Evolutionary conservation across 2,329 filamentous ascomycete species (phyloP).

Genomic region (Calonectria pteridis): DNA sequence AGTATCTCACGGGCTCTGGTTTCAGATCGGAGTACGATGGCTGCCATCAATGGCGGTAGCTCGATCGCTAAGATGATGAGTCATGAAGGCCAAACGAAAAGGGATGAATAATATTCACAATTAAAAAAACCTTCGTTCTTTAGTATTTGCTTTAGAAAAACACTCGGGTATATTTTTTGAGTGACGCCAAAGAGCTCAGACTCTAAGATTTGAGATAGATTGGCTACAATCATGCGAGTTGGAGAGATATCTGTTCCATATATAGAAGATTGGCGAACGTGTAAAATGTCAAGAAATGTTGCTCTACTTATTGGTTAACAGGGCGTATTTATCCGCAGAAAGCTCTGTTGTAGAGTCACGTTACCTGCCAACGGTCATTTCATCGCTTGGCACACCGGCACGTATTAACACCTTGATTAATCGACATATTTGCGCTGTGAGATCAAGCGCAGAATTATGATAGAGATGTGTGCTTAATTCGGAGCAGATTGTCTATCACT

Average conservation of each 20-base stretch:
- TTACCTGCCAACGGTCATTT: neutral
- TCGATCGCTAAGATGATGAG: neutral
- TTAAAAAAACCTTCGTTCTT: neutral
- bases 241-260: fast-evolving
- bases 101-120: neutral
- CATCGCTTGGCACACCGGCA: neutral
- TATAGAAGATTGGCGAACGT: fast-evolving
- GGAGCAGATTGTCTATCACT: neutral
- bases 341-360: no score
- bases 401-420: neutral
- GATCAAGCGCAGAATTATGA: fast-evolving
- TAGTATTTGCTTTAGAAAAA: neutral
- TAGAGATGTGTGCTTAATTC: fast-evolving
- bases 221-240: neutral
- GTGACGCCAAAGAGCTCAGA: neutral
- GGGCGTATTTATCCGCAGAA: neutral
- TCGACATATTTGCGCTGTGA: neutral
- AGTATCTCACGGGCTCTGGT: neutral
- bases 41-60: neutral
- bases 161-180: fast-evolving
- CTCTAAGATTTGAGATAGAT: neutral
- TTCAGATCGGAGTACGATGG: neutral
- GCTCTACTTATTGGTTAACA: neutral
- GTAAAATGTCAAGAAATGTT: neutral
- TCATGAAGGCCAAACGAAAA: no score